phyloP scores from a whole-genome alignment of 2,329 filamentous ascomycete species.

The Colletotrichum simmondsii region DNA sequence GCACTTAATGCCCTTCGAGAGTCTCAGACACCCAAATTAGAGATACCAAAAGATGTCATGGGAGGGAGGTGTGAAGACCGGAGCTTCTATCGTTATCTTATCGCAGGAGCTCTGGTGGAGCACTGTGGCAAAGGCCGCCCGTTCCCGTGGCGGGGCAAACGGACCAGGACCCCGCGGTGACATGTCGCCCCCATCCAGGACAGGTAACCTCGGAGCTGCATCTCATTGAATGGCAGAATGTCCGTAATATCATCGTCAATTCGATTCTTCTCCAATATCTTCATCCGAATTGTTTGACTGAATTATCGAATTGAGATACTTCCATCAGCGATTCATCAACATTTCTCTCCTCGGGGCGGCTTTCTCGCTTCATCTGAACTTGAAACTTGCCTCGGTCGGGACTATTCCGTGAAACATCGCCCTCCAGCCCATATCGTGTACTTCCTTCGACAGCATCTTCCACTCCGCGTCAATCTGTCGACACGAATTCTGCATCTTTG shows the following conservation, averaged over 20 bases:
- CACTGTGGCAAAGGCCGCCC: background rate
- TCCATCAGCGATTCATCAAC: background rate
- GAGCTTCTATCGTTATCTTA: constrained; percentile 8
- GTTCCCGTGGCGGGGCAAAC: no score
- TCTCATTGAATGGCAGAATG: background rate
- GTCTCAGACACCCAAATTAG: background rate
- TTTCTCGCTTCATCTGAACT: background rate
- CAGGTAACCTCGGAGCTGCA: background rate
- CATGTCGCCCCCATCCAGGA: background rate
- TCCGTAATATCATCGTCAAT: background rate
- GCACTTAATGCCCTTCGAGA: background rate
- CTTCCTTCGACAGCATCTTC: background rate
- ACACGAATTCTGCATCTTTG: no score
- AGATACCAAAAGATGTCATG: background rate
- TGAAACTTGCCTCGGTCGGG: constrained; percentile 20
- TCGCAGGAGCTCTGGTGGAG: constrained; percentile 14
- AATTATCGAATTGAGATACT: background rate
- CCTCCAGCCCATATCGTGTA: background rate
- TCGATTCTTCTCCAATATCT: background rate
- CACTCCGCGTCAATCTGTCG: background rate
- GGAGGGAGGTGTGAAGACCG: background rate
- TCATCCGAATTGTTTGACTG: background rate
- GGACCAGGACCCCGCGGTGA: constrained; percentile 12
- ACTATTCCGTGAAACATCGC: constrained; percentile 18
- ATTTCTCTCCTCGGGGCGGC: background rate